Evolutionary conservation across 176 grass and related monocot genomes (phyloP).

Genomic region (Zoysia japonica): DNA sequence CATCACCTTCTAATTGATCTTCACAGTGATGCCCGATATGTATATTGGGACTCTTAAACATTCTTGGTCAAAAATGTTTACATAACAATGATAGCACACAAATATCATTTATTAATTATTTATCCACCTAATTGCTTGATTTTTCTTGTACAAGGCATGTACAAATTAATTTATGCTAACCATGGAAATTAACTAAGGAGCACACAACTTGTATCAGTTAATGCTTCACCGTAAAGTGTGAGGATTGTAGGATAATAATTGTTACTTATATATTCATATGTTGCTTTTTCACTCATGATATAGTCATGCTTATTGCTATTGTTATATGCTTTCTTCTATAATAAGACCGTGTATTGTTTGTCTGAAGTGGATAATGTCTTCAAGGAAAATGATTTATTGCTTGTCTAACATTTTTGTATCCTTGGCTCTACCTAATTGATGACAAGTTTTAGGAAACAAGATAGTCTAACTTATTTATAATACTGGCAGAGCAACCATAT

Average conservation of each 20-base stretch:
- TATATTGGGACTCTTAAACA: background rate
- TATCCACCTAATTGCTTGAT: constrained; percentile 3
- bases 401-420: background rate
- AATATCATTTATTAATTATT: background rate
- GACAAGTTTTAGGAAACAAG: background rate
- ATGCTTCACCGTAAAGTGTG: background rate
- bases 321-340: background rate
- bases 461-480: constrained; percentile 37
- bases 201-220: background rate
- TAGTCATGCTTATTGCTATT: background rate
- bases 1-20: background rate
- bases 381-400: background rate
- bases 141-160: background rate
- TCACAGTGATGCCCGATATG: background rate
- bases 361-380: background rate
- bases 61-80: background rate
- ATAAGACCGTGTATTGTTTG: background rate
- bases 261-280: background rate
- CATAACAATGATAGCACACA: background rate
- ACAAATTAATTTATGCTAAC: background rate
- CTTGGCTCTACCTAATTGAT: constrained; percentile 34
- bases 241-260: background rate
- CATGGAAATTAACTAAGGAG: background rate
- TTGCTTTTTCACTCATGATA: background rate
- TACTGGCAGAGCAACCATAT: constrained; percentile 90